Evolutionary conservation across 495 filamentous ascomycete species (phyloP), one percentile per base, ranked within the genome.

Genomic region (Penicillium longicatenatum): DNA sequence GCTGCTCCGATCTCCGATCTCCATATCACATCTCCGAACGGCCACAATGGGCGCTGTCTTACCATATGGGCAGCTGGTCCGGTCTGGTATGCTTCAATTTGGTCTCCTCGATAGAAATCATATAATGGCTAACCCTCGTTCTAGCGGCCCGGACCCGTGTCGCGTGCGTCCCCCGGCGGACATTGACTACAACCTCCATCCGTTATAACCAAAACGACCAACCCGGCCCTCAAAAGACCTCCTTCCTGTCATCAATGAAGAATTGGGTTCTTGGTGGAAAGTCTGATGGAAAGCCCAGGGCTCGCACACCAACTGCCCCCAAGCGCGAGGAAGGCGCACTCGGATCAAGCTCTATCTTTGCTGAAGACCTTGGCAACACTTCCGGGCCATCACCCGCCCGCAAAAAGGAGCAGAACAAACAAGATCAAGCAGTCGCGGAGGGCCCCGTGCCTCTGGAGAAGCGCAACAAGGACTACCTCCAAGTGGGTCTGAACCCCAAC

Each of bases 401-500:
- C 31, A 55, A 54, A 59, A 63, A 67, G 53, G 57, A 56, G 26
- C 60, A 66, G 43, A 60, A 60, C 16, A n/a, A 51, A 33, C 21
- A 56, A 22, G 29, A 12, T 22, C n/a, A 6, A 5, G 17, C 35
- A 12, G 57, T 55, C 39, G 54, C 51, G 17, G 52, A 55, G 24
- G 46, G 37, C 22, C 22, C 53, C 8, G n/a, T 61, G 17, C 43
- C 55, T 9, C 41, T 74, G 30, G 70, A 75, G 41, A 21, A 66
- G 12, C 76, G 84, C 42, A 73, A 85, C 54, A 70, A 72, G 19
- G 69, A 70, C 26, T 75, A 77, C 62, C 79, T 87, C 67, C 76
- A 77, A 33, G 61, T 77, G 42, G 84, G 78, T 12, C 70, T 89
- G 49, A 86, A 94, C 70, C 92, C 92, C 16, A 80, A 86, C 59